phyloP scores from a whole-genome alignment of 495 filamentous ascomycete species.

The Chlorociboria aeruginascens region DNA sequence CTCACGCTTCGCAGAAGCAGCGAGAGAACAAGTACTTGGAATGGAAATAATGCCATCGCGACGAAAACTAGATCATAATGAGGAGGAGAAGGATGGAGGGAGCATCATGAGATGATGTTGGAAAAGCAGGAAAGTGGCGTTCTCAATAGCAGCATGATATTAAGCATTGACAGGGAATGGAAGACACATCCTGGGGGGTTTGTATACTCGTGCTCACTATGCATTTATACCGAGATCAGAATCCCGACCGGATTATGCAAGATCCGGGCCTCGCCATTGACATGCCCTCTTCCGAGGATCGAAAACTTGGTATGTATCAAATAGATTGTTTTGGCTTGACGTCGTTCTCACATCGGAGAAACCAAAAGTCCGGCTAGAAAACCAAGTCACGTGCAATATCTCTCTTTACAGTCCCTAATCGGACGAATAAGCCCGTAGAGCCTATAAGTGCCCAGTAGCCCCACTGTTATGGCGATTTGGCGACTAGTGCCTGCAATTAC shows the following conservation, averaged over 20 bases:
- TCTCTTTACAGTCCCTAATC: too few relatives aligned
- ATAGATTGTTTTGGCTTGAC: background rate
- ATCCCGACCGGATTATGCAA: too few relatives aligned
- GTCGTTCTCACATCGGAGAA: too few relatives aligned
- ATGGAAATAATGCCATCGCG: conserved; percentile 7
- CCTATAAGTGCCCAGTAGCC: too few relatives aligned
- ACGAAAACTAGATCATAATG: background rate
- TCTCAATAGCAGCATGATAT: conserved; percentile 11
- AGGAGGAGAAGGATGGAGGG: conserved; percentile 3
- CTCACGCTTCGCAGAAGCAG: conserved; percentile 10
- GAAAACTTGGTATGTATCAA: background rate
- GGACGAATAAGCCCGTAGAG: too few relatives aligned
- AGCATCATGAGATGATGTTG: conserved; percentile 9
- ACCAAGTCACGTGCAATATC: too few relatives aligned
- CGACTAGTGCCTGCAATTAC: too few relatives aligned
- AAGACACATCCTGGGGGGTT: conserved; percentile 5
- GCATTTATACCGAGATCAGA: too few relatives aligned
- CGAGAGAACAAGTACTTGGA: conserved; percentile 6
- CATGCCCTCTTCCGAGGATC: too few relatives aligned
- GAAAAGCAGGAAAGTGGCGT: conserved; percentile 1
- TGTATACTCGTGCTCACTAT: background rate
- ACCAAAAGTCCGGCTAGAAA: too few relatives aligned
- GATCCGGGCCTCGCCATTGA: too few relatives aligned
- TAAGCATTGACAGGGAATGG: conserved; percentile 3
- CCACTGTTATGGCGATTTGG: too few relatives aligned